Percentiles rank a stretch among this genome's conserved stretches.
Conservation (phyloP, 768 basidiomycete genomes). For the Leccinum boreale region DNA sequence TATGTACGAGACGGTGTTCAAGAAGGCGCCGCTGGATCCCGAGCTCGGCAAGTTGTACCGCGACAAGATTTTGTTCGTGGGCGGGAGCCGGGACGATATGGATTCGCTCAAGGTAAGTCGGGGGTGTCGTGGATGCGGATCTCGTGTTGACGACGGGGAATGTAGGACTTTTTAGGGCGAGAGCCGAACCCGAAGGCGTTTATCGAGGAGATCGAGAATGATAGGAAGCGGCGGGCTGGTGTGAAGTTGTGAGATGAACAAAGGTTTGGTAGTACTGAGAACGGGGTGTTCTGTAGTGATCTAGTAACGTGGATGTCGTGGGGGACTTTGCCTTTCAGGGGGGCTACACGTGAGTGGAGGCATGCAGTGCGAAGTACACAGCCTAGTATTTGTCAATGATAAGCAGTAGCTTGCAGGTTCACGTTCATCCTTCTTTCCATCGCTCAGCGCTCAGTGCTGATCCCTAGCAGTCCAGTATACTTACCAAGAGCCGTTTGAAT, state of each 20-base stretch:
- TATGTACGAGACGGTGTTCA: constrained; percentile 31
- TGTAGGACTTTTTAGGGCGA: constrained; percentile 74
- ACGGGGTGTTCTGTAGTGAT: no score
- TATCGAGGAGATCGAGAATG: constrained; percentile 57
- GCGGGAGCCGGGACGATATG: not conserved
- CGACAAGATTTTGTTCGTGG: not conserved
- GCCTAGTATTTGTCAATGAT: no score
- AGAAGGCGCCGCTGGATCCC: not conserved
- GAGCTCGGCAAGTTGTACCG: not conserved
- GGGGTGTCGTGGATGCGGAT: not conserved
- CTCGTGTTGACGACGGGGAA: not conserved
- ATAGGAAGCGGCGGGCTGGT: not conserved
- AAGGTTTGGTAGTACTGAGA: no score
- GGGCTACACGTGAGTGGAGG: no score
- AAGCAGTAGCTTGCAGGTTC: no score
- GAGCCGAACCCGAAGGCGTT: constrained; percentile 74
- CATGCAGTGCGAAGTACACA: no score
- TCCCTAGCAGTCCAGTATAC: no score
- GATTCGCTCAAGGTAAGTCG: not conserved
- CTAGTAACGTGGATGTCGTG: no score
- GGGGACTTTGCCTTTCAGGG: no score
- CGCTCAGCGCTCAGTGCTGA: no score
- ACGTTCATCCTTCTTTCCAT: no score
- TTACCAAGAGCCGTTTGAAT: no score
- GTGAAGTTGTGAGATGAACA: not conserved